These are phyloP conservation scores for Sordariomycetes sp. DNA, from an alignment of 2,329 filamentous ascomycete species.

Conservation along the genomic window DNA sequence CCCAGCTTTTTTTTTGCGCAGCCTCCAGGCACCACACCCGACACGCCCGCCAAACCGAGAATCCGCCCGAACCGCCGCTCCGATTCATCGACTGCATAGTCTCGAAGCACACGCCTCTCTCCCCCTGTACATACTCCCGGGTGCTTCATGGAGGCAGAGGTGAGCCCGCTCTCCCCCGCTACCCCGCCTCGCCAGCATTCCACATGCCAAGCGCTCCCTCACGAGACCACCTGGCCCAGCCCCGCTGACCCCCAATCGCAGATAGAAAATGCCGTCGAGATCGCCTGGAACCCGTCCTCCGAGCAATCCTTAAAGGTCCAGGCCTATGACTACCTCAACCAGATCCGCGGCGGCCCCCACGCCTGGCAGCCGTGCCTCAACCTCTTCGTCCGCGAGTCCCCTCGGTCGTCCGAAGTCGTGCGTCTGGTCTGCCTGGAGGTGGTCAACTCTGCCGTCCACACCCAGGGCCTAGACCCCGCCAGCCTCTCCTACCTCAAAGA, in stretches of 20 bases:
- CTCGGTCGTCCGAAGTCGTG: slow-evolving; percentile 69
- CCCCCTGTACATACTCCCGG: background rate
- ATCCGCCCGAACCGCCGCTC: background rate
- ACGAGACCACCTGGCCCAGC: background rate
- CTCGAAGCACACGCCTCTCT: background rate
- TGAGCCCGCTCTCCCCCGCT: background rate
- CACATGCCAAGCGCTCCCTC: background rate
- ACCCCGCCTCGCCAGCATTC: background rate
- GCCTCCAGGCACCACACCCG: background rate
- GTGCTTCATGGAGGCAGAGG: slow-evolving; percentile 7
- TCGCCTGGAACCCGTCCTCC: slow-evolving; percentile 75
- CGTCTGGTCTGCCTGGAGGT: slow-evolving; percentile 86
- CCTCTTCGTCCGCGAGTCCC: slow-evolving; percentile 66
- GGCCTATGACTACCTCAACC: slow-evolving; percentile 70
- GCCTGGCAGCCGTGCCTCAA: slow-evolving; percentile 84
- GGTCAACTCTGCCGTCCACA: slow-evolving; percentile 83
- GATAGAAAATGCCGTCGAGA: slow-evolving; percentile 92
- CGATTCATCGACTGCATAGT: background rate
- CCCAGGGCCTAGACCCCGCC: slow-evolving; percentile 61
- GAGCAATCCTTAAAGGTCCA: slow-evolving; percentile 67
- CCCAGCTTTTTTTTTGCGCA: slow-evolving; percentile 3
- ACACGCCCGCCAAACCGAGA: background rate
- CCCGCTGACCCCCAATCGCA: slow-evolving; percentile 21
- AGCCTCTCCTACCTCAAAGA: slow-evolving; percentile 70
- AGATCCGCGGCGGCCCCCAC: slow-evolving; percentile 69